Percentiles rank a stretch among this genome's conserved stretches.
Conservation (phyloP, 306 rosid genomes). For the Gastrolobium villosum region DNA sequence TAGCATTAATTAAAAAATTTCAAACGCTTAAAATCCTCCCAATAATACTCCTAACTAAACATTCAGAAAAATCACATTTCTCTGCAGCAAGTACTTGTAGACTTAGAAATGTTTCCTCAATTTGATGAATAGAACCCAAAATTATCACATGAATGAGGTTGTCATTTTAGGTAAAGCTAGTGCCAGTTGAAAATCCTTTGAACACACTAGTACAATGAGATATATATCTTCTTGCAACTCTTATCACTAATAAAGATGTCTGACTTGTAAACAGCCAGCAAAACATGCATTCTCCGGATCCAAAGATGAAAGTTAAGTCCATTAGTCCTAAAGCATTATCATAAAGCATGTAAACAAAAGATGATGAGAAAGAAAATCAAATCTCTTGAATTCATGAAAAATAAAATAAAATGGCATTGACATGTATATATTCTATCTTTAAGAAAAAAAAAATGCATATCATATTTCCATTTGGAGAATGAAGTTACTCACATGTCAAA, state of each 20-base stretch:
- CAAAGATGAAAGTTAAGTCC: constrained; percentile 14
- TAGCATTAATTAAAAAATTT: neutral
- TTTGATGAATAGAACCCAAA: neutral
- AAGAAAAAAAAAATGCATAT: neutral
- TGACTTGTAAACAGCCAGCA: neutral
- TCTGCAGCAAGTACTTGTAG: neutral
- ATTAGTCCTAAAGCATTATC: neutral
- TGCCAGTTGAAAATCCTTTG: neutral
- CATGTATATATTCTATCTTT: neutral
- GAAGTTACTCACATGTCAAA: constrained; percentile 75
- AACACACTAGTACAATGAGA: constrained; percentile 26
- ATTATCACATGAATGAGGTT: neutral
- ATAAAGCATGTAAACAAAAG: constrained; percentile 28
- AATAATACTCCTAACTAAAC: neutral
- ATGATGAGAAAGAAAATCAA: neutral
- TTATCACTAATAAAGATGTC: neutral
- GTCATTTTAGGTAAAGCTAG: constrained; percentile 19
- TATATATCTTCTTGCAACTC: constrained; percentile 12
- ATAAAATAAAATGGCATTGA: neutral
- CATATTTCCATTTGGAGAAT: constrained; percentile 34
- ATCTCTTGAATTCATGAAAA: neutral
- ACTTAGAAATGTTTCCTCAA: neutral
- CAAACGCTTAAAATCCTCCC: neutral
- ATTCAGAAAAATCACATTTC: neutral
- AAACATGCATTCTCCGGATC: neutral